Percentiles rank a stretch among this genome's conserved stretches.
Conservation (phyloP, 768 basidiomycete genomes). For the Sarcodon aspratus region DNA sequence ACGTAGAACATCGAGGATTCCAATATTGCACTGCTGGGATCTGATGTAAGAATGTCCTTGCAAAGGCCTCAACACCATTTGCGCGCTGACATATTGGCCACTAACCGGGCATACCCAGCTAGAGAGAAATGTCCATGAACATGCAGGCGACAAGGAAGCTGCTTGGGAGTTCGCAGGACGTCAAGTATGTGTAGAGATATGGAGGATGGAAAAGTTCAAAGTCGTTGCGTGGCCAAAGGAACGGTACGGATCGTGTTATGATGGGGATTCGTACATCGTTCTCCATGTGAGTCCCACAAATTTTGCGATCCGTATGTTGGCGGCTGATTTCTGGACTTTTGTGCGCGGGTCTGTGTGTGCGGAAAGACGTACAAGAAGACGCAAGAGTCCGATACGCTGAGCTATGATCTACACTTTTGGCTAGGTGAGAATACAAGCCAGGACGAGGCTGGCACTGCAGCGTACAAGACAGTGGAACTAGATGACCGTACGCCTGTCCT, state of each 20-base stretch:
- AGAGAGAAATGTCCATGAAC: conserved; percentile 43
- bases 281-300: conserved; percentile 31
- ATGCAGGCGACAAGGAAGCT: conserved; percentile 35
- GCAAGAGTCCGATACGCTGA: conserved; percentile 32
- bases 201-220: conserved; percentile 47
- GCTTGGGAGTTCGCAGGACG: conserved; percentile 41
- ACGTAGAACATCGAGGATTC: conserved; percentile 50
- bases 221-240: conserved; percentile 44
- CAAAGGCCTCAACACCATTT: neutral
- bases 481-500: conserved; percentile 39
- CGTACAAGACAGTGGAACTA: conserved; percentile 56
- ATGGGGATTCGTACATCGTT: conserved; percentile 58
- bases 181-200: conserved; percentile 35
- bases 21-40: conserved; percentile 52
- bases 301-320: neutral
- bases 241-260: conserved; percentile 42
- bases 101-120: conserved; percentile 22
- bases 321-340: too few species aligned
- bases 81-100: neutral
- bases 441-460: conserved; percentile 51
- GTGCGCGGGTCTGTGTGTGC: too few species aligned
- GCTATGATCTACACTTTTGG: conserved; percentile 58
- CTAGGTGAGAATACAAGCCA: conserved; percentile 45
- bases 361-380: conserved; percentile 46
- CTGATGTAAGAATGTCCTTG: conserved; percentile 31